These are phyloP conservation scores for Exsudoporus frostii DNA, from an alignment of 768 basidiomycete genomes.

Conservation along the genomic window DNA sequence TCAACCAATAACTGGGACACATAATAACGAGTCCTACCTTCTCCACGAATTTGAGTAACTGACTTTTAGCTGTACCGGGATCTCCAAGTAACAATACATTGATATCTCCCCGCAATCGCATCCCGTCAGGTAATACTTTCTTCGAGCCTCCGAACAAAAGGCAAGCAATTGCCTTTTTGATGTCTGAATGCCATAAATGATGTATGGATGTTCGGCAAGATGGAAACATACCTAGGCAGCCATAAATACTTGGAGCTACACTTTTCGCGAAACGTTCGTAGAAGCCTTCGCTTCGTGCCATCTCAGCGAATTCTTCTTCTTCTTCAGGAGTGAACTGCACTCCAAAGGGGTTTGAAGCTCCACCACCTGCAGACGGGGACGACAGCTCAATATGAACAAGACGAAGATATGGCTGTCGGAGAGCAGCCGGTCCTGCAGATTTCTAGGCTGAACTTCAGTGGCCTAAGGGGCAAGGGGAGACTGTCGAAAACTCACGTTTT, in stretches of 20 bases:
- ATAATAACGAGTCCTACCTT: conserved; percentile 48
- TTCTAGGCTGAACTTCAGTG: conserved; percentile 43
- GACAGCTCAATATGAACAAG: conserved; percentile 90
- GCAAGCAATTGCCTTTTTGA: conserved; percentile 96
- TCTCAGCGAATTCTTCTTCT: conserved; percentile 92
- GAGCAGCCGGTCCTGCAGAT: conserved; percentile 78
- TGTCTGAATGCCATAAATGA: conserved; percentile 55
- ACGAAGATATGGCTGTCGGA: conserved; percentile 92
- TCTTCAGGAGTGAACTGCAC: conserved; percentile 91
- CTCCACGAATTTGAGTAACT: conserved; percentile 97
- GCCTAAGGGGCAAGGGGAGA: background rate
- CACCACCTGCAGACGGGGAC: conserved; percentile 67
- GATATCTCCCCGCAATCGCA: conserved; percentile 95
- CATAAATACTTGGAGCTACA: conserved; percentile 96
- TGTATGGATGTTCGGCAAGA: background rate
- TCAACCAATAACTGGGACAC: background rate
- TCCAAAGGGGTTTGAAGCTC: conserved; percentile 81
- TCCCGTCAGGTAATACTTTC: conserved; percentile 95
- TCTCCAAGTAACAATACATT: conserved; percentile 96
- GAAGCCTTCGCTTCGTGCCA: conserved; percentile 84
- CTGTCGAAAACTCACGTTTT: conserved; percentile 54
- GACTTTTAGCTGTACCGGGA: conserved; percentile 97
- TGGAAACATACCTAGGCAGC: conserved; percentile 70
- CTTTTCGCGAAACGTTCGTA: conserved; percentile 93
- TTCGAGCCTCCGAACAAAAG: conserved; percentile 97